Evolutionary conservation across 2,329 filamentous ascomycete genomes (phyloP).

Genomic region (Claviceps quebecensis): DNA sequence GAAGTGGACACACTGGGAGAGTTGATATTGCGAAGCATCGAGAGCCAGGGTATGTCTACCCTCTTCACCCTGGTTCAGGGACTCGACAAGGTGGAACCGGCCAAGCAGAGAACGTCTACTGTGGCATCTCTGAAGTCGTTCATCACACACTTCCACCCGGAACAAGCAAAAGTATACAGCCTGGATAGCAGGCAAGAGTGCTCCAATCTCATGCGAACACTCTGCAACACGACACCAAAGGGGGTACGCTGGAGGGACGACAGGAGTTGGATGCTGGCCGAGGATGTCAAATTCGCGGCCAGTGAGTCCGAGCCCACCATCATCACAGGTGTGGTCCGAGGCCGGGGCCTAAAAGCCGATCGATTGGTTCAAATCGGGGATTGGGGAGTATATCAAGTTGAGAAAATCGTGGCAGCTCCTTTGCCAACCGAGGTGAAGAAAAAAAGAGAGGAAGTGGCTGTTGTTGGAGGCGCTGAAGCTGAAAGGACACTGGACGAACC

Average conservation of each 20-base stretch:
- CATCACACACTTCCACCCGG: conserved; percentile 87
- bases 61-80: conserved; percentile 75
- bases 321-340: conserved; percentile 74
- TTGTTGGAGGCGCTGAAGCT: conserved; percentile 36
- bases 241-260: conserved; percentile 93
- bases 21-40: conserved; percentile 69
- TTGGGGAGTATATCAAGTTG: conserved; percentile 87
- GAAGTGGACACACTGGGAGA: conserved; percentile 81
- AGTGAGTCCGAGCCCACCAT: conserved; percentile 49
- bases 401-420: conserved; percentile 71
- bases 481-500: conserved; percentile 49
- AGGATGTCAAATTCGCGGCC: conserved; percentile 61
- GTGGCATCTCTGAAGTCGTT: conserved; percentile 77
- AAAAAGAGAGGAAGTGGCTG: conserved; percentile 52
- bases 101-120: conserved; percentile 65
- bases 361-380: conserved; percentile 82
- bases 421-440: conserved; percentile 41
- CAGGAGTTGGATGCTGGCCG: conserved; percentile 86
- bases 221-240: conserved; percentile 87
- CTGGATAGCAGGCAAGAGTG: conserved; percentile 83
- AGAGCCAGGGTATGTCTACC: conserved; percentile 89
- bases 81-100: conserved; percentile 62
- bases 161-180: conserved; percentile 80
- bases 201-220: conserved; percentile 74
- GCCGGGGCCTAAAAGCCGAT: conserved; percentile 77